Conservation (phyloP, 441 rosid species). For the Gossypium aridum region DNA sequence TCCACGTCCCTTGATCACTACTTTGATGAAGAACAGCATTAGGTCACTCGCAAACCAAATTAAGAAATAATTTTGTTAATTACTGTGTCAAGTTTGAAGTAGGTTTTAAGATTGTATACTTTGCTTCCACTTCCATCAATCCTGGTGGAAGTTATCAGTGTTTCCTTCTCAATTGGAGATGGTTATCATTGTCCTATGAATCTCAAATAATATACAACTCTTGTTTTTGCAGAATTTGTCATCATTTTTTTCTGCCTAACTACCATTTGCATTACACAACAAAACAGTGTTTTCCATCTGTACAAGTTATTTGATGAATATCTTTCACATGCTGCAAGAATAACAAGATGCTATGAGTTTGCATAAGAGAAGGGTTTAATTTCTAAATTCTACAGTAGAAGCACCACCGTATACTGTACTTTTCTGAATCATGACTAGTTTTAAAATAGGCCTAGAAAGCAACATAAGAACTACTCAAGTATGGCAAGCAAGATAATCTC, state of each 20-base stretch:
- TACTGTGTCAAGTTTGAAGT: neutral
- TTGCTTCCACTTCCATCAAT: neutral
- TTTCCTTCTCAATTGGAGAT: neutral
- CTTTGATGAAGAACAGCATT: neutral
- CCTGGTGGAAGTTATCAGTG: neutral
- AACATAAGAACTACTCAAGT: too few species aligned
- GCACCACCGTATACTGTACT: neutral
- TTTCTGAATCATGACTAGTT: neutral
- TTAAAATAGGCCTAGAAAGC: too few species aligned
- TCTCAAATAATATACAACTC: neutral
- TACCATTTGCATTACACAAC: too few species aligned
- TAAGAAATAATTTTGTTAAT: neutral
- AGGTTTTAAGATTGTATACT: neutral
- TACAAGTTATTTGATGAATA: neutral
- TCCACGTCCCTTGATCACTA: constrained; percentile 22
- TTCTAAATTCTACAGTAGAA: neutral
- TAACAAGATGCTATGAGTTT: neutral
- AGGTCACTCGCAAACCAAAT: neutral
- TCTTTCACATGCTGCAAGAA: constrained; percentile 17
- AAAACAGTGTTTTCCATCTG: neutral
- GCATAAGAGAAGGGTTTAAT: neutral
- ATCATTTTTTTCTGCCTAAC: constrained; percentile 14
- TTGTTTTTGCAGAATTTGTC: constrained; percentile 1
- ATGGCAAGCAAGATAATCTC: too few species aligned
- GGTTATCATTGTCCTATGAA: neutral